These are phyloP conservation scores for Ilex paraguariensis DNA, from an alignment of 305 asterid species.

Conservation along the genomic window DNA sequence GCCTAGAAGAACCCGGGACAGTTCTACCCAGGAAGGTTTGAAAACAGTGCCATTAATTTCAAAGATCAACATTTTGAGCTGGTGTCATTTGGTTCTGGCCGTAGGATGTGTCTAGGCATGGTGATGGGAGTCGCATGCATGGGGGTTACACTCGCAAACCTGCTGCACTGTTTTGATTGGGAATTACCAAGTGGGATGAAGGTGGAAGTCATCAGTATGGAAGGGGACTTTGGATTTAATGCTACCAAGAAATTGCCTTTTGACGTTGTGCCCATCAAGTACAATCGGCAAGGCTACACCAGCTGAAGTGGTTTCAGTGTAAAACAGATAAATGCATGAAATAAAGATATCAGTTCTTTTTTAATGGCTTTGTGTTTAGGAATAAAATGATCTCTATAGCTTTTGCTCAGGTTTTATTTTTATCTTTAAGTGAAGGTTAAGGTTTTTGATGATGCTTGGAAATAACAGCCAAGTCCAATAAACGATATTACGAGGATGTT, in stretches of 20 bases:
- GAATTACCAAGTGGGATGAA: constrained; percentile 13
- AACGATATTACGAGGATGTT: too few relatives aligned
- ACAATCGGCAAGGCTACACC: constrained; percentile 7
- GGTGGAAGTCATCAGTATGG: constrained; percentile 11
- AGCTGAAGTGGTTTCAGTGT: background rate
- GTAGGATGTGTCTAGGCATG: constrained; percentile 13
- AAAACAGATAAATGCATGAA: background rate
- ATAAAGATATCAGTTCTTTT: too few relatives aligned
- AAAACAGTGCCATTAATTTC: constrained; percentile 4
- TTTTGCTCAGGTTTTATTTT: too few relatives aligned
- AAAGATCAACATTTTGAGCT: constrained; percentile 10
- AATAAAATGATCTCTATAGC: too few relatives aligned
- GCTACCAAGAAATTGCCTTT: constrained; percentile 8
- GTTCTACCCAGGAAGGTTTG: constrained; percentile 16
- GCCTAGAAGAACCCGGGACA: constrained; percentile 12
- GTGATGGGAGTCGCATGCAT: background rate
- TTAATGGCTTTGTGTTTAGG: too few relatives aligned
- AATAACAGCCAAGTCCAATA: too few relatives aligned
- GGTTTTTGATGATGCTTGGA: too few relatives aligned
- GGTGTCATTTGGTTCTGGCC: constrained; percentile 14
- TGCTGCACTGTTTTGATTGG: constrained; percentile 18
- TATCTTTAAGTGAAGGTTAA: too few relatives aligned
- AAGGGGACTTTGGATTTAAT: constrained; percentile 7
- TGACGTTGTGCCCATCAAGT: constrained; percentile 10
- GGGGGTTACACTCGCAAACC: constrained; percentile 6